These are phyloP conservation scores for Arbutus unedo DNA, from an alignment of 148 eudicot species.

Conservation along the genomic window DNA sequence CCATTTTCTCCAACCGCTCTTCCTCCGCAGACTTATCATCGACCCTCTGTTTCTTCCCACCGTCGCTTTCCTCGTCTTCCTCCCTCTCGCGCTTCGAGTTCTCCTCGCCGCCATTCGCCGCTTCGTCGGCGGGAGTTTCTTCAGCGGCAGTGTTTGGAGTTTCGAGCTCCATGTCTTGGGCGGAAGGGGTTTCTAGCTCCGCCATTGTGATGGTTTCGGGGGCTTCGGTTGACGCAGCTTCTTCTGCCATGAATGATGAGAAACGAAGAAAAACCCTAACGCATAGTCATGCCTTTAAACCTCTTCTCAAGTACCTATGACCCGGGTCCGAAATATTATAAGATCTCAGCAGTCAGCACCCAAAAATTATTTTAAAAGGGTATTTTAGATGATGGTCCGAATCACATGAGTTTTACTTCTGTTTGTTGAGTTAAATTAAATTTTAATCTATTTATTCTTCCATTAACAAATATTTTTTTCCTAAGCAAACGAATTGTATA, in stretches of 20 bases:
- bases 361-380: too few relatives aligned
- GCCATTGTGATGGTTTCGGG: conserved; percentile 23
- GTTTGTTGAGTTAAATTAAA: too few relatives aligned
- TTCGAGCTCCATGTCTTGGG: conserved; percentile 54
- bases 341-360: too few relatives aligned
- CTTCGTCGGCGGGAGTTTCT: background rate
- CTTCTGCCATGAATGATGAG: conserved; percentile 32
- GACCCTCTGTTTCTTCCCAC: conserved; percentile 49
- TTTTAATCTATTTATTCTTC: too few relatives aligned
- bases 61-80: conserved; percentile 35
- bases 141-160: conserved; percentile 15
- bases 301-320: background rate
- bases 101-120: conserved; percentile 22
- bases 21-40: conserved; percentile 64
- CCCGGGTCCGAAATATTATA: background rate
- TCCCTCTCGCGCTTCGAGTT: conserved; percentile 53
- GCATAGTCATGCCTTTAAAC: background rate
- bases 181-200: conserved; percentile 17
- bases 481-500: too few relatives aligned
- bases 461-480: too few relatives aligned
- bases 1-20: conserved; percentile 39
- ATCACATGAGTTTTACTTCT: too few relatives aligned
- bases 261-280: background rate
- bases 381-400: too few relatives aligned
- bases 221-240: conserved; percentile 12